Percentiles rank a stretch among this genome's conserved stretches.
These are phyloP conservation scores for Geum urbanum DNA, from an alignment of 306 rosid genomes.

Conservation along the genomic window DNA sequence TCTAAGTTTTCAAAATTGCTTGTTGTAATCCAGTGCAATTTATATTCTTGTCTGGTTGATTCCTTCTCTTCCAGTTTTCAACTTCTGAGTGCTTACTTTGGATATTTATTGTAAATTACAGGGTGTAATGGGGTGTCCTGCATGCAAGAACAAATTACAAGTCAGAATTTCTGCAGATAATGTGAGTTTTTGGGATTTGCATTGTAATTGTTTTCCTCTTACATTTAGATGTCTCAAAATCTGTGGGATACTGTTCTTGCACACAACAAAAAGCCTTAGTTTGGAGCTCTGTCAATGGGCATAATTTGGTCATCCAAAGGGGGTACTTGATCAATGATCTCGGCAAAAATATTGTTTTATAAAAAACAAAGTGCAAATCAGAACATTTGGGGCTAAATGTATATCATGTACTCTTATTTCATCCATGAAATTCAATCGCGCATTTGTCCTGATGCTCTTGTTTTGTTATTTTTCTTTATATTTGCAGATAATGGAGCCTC, in stretches of 20 bases:
- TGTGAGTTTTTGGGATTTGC: slow-evolving; percentile 45
- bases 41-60: background rate
- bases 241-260: too few relatives aligned
- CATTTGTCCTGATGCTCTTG: slow-evolving; percentile 12
- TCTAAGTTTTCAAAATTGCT: background rate
- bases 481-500: slow-evolving; percentile 95
- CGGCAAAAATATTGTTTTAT: background rate
- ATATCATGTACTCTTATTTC: background rate
- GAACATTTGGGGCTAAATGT: background rate
- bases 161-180: slow-evolving; percentile 85
- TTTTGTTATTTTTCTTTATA: slow-evolving; percentile 11
- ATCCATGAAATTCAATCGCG: slow-evolving; percentile 16
- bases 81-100: slow-evolving; percentile 22
- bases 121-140: slow-evolving; percentile 97
- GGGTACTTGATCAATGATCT: too few relatives aligned
- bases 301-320: too few relatives aligned
- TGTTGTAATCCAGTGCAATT: background rate
- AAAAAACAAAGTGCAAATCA: background rate
- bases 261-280: too few relatives aligned
- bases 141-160: slow-evolving; percentile 80
- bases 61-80: background rate
- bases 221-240: background rate
- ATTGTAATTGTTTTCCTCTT: slow-evolving; percentile 3
- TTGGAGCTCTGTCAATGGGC: too few relatives aligned
- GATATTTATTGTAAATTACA: slow-evolving; percentile 34